Conservation (phyloP, 2,329 filamentous ascomycete species). For the Lecanosticta acicola region DNA sequence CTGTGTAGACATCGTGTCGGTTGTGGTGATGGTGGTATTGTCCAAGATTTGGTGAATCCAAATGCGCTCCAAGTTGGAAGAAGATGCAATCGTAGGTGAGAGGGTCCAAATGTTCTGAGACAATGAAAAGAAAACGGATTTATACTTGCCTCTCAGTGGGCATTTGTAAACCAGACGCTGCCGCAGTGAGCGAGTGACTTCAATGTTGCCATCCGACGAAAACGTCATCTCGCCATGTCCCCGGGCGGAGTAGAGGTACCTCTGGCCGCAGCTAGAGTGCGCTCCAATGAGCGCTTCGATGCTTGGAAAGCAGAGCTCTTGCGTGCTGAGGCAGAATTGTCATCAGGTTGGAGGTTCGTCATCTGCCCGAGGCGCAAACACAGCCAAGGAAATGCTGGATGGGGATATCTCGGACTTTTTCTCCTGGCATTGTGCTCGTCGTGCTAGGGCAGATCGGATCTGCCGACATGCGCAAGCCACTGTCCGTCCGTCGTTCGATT, state of each 20-base stretch:
- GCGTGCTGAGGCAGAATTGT: slow-evolving; percentile 3
- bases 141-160: slow-evolving; percentile 1
- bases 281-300: slow-evolving; percentile 7
- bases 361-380: neutral
- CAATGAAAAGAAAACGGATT: neutral
- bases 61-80: neutral
- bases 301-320: slow-evolving; percentile 8
- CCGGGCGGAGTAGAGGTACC: slow-evolving; percentile 4
- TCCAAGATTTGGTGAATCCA: neutral
- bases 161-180: slow-evolving; percentile 13
- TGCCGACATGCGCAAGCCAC: no score
- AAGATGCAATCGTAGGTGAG: neutral
- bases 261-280: neutral
- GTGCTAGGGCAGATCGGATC: no score
- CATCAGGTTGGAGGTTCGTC: neutral
- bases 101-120: neutral
- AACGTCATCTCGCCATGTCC: slow-evolving; percentile 9
- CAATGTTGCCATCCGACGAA: neutral
- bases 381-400: no score
- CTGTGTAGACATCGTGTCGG: slow-evolving; percentile 18
- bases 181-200: slow-evolving; percentile 1
- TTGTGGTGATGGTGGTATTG: neutral
- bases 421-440: no score
- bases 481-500: no score
- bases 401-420: no score